These are phyloP conservation scores for Ophiostoma novo-ulmi DNA, from an alignment of 2,329 filamentous ascomycete species.

Conservation along the genomic window DNA sequence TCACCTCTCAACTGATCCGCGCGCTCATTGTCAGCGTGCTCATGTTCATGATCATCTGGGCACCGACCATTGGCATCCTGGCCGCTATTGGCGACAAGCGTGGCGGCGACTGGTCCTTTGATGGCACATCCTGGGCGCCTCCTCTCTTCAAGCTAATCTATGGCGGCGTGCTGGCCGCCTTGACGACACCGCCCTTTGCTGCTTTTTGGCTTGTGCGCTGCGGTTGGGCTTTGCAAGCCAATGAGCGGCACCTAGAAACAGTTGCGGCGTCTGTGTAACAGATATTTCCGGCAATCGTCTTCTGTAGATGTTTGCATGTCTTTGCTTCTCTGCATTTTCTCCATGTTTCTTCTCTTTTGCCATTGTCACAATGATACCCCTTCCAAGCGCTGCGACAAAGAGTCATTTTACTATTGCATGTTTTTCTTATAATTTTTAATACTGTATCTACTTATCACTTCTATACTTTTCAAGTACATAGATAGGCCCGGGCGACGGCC, in stretches of 20 bases:
- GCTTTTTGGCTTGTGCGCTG: constrained; percentile 48
- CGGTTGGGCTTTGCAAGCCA: constrained; percentile 39
- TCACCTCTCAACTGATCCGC: constrained; percentile 37
- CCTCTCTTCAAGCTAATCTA: constrained; percentile 48
- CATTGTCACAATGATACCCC: constrained; percentile 9
- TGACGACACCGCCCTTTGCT: constrained; percentile 46
- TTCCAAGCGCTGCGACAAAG: constrained; percentile 10
- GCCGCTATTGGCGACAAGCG: constrained; percentile 36
- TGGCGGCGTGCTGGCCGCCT: constrained; percentile 42
- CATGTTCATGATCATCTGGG: constrained; percentile 43
- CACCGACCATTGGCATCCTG: constrained; percentile 41
- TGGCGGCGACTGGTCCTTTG: constrained; percentile 43
- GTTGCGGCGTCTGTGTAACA: background rate
- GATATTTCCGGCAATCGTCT: background rate
- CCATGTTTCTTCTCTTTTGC: constrained; percentile 1
- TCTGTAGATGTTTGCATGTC: background rate
- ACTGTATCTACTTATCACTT: background rate
- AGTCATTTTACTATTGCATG: constrained; percentile 3
- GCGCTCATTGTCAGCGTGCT: constrained; percentile 36
- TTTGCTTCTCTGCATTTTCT: background rate
- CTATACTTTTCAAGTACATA: background rate
- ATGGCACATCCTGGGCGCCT: constrained; percentile 40
- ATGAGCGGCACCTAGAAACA: constrained; percentile 25
- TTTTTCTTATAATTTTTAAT: background rate
- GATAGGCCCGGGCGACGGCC: background rate